These are phyloP conservation scores for Boletus edulis DNA, from an alignment of 768 basidiomycete genomes.

Conservation along the genomic window DNA sequence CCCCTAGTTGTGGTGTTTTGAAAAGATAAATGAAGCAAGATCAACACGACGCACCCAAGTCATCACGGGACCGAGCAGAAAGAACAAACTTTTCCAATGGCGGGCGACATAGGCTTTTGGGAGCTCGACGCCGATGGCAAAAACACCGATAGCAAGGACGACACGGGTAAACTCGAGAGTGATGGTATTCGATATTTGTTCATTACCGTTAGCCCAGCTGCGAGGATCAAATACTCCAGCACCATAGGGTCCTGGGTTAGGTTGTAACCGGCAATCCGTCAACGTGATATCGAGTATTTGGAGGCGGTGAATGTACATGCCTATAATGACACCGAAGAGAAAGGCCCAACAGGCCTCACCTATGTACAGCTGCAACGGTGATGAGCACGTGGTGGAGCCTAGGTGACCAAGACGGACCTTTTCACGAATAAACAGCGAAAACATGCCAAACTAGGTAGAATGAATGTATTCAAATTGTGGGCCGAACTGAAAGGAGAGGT, in stretches of 20 bases:
- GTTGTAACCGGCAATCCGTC: neutral
- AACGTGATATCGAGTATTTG: constrained; percentile 4
- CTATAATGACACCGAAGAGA: constrained; percentile 87
- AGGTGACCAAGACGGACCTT: constrained; percentile 43
- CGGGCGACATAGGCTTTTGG: constrained; percentile 91
- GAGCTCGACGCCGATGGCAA: constrained; percentile 96
- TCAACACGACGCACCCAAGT: constrained; percentile 60
- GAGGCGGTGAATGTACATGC: constrained; percentile 35
- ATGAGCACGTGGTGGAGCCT: constrained; percentile 4
- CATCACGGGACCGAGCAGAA: constrained; percentile 81
- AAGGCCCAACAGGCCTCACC: constrained; percentile 98
- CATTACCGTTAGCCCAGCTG: constrained; percentile 58
- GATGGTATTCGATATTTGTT: constrained; percentile 61
- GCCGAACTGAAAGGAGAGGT: neutral
- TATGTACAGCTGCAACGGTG: constrained; percentile 63
- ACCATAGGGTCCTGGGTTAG: constrained; percentile 69
- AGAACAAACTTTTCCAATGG: constrained; percentile 91
- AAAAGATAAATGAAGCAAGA: constrained; percentile 3
- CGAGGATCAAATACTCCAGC: constrained; percentile 80
- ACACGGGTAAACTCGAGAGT: constrained; percentile 89
- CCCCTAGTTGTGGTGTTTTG: constrained; percentile 47
- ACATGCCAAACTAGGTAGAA: constrained; percentile 80
- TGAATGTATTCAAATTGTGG: neutral
- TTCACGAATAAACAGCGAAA: constrained; percentile 88
- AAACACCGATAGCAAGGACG: constrained; percentile 94